Percentiles rank a stretch among this genome's conserved stretches.
Conservation (phyloP, 2,329 filamentous ascomycete species). For the Bipolaris cookei region DNA sequence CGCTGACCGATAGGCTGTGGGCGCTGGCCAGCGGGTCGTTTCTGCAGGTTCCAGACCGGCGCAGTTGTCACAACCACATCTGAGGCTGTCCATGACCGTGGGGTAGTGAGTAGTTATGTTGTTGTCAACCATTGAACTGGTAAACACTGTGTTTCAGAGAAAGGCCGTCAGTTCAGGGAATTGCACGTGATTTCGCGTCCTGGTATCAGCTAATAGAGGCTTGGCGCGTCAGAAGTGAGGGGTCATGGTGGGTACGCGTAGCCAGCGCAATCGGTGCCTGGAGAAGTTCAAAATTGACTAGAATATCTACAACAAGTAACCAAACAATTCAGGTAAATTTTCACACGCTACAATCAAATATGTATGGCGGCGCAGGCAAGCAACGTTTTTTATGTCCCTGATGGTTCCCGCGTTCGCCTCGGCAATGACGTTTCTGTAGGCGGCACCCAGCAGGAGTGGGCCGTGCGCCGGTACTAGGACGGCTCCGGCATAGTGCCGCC, state of each 20-base stretch:
- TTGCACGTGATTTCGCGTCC: slow-evolving; percentile 24
- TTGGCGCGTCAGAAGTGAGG: slow-evolving; percentile 5
- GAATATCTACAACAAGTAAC: too few relatives aligned
- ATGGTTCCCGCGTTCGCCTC: slow-evolving; percentile 23
- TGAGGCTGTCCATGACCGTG: slow-evolving; percentile 21
- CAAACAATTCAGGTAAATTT: not conserved
- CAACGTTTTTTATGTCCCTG: slow-evolving; percentile 23
- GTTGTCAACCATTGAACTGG: slow-evolving; percentile 23
- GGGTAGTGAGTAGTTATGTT: slow-evolving; percentile 16
- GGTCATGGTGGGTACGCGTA: slow-evolving; percentile 2
- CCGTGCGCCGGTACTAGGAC: slow-evolving; percentile 16
- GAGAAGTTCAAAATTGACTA: not conserved
- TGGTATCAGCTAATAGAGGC: slow-evolving; percentile 2
- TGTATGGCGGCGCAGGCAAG: slow-evolving; percentile 24
- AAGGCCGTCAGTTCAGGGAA: slow-evolving; percentile 7
- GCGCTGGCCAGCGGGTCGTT: slow-evolving; percentile 27
- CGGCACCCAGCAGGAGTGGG: slow-evolving; percentile 6
- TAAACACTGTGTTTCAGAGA: slow-evolving; percentile 24
- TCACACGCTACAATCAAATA: too few relatives aligned
- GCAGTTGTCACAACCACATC: slow-evolving; percentile 25
- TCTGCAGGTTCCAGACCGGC: slow-evolving; percentile 21
- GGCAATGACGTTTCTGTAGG: slow-evolving; percentile 20
- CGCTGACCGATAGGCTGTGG: slow-evolving; percentile 38
- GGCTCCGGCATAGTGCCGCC: slow-evolving; percentile 5
- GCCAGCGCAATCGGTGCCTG: not conserved